Conservation (phyloP, 768 basidiomycete species). For the Pisolithus sp. region DNA sequence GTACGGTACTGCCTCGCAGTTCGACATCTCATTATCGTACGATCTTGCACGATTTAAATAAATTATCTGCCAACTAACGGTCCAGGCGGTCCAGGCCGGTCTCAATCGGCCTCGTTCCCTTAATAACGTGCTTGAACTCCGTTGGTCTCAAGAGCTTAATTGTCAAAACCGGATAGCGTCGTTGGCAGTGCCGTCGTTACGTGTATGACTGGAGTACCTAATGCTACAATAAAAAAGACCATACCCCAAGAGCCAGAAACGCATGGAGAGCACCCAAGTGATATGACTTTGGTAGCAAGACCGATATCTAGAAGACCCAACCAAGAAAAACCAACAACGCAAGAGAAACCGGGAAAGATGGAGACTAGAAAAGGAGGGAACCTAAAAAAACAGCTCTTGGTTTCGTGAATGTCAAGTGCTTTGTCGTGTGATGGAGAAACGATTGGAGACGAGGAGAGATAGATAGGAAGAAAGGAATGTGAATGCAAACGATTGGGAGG, state of each 20-base stretch:
- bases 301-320: neutral
- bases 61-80: too few relatives aligned
- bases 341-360: too few relatives aligned
- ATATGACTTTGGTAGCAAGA: neutral
- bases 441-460: neutral
- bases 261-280: neutral
- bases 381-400: conserved; percentile 1
- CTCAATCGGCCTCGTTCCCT: too few relatives aligned
- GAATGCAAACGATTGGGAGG: neutral
- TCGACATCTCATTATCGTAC: too few relatives aligned
- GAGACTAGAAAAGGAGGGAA: neutral
- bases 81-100: too few relatives aligned
- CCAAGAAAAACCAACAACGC: neutral
- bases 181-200: neutral
- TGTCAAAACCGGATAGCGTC: too few relatives aligned
- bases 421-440: neutral
- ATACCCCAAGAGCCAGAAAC: neutral
- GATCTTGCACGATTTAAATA: too few relatives aligned
- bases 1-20: too few relatives aligned
- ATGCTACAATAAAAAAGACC: neutral
- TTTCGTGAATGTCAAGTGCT: conserved; percentile 2
- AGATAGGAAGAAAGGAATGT: neutral
- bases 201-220: neutral
- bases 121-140: too few relatives aligned
- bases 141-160: too few relatives aligned